Conservation (phyloP, 495 filamentous ascomycete species). For the Xylaria castorea region DNA sequence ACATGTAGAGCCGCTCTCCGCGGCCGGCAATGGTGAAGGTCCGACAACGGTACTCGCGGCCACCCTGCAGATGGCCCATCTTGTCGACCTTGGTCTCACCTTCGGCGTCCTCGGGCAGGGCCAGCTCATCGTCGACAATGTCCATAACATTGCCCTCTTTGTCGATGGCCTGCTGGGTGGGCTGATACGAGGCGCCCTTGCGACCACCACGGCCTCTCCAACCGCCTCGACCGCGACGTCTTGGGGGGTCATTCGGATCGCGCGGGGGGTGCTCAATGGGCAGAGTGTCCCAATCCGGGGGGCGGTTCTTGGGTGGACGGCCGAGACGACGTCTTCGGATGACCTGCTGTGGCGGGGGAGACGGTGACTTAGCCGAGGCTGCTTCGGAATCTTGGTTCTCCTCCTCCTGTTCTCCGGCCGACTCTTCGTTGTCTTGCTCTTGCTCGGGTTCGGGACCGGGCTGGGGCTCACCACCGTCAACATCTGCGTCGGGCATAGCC, state of each 20-base stretch:
- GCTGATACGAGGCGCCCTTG: constrained; percentile 76
- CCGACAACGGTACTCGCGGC: constrained; percentile 89
- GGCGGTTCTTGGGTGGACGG: constrained; percentile 83
- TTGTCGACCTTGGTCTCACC: constrained; percentile 95
- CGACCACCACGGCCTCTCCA: constrained; percentile 72
- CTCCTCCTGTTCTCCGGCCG: constrained; percentile 42
- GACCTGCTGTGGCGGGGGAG: constrained; percentile 64
- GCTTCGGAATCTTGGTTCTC: constrained; percentile 43
- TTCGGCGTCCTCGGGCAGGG: constrained; percentile 82
- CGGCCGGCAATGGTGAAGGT: constrained; percentile 88
- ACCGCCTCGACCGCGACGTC: constrained; percentile 73
- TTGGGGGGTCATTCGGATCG: constrained; percentile 62
- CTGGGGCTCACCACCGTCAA: constrained; percentile 48
- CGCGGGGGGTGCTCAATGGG: constrained; percentile 63
- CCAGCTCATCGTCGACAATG: constrained; percentile 90
- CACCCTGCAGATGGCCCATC: constrained; percentile 77
- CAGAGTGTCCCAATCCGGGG: constrained; percentile 72
- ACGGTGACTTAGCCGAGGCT: constrained; percentile 51
- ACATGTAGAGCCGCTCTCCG: constrained; percentile 91
- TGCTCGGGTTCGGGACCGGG: constrained; percentile 31
- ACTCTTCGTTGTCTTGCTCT: constrained; percentile 50
- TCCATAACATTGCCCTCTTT: constrained; percentile 94
- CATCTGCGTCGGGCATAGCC: constrained; percentile 57
- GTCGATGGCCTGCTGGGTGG: constrained; percentile 79
- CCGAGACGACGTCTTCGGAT: constrained; percentile 80